Conservation (phyloP, 2,329 filamentous ascomycete species). For the Claviceps arundinis region DNA sequence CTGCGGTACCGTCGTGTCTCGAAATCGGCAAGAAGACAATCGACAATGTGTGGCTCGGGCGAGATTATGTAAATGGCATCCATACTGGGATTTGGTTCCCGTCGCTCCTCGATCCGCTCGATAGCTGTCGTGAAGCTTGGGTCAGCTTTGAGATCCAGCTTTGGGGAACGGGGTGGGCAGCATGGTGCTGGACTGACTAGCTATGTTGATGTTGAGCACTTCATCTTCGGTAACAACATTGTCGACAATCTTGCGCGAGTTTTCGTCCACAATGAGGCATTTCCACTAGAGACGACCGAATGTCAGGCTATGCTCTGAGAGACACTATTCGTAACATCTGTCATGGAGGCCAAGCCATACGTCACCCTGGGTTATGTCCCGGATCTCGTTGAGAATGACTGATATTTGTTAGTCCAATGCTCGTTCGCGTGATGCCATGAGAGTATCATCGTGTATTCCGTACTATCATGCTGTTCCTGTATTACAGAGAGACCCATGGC, state of each 20-base stretch:
- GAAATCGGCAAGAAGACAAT: constrained; percentile 87
- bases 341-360: constrained; percentile 33
- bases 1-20: constrained; percentile 70
- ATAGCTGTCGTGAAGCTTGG: constrained; percentile 51
- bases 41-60: constrained; percentile 75
- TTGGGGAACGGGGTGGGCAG: constrained; percentile 4
- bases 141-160: constrained; percentile 4
- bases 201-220: constrained; percentile 91
- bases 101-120: constrained; percentile 79
- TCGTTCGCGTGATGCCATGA: background rate
- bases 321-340: background rate
- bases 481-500: constrained; percentile 77
- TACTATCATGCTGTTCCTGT: constrained; percentile 56
- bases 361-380: constrained; percentile 67
- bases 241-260: constrained; percentile 72
- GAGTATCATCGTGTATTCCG: background rate
- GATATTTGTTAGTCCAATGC: background rate
- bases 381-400: constrained; percentile 40
- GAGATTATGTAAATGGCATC: constrained; percentile 90
- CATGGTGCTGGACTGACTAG: constrained; percentile 51
- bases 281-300: constrained; percentile 59
- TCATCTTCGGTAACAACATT: constrained; percentile 92
- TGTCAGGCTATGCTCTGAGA: background rate
- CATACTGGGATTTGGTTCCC: constrained; percentile 74
- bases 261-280: constrained; percentile 79